phyloP scores from a whole-genome alignment of 2,329 filamentous ascomycete species.

The Sphaerulina vaccinii region DNA sequence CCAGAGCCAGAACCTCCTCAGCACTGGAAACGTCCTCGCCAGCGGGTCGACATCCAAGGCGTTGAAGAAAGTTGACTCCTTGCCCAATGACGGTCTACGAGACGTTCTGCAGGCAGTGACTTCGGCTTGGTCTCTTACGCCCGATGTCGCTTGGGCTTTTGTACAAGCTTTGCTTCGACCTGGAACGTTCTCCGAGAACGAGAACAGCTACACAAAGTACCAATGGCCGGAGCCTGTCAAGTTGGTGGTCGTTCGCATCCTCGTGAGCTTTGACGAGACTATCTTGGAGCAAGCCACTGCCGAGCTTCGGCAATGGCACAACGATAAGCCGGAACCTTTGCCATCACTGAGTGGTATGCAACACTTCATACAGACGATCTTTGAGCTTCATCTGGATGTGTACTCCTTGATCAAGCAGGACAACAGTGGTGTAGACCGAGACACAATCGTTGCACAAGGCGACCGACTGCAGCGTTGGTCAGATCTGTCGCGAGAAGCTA shows the following conservation, averaged over 20 bases:
- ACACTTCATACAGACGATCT: conserved; percentile 60
- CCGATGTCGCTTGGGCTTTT: conserved; percentile 56
- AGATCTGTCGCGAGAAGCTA: conserved; percentile 54
- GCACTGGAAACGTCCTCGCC: conserved; percentile 18
- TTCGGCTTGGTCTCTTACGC: conserved; percentile 45
- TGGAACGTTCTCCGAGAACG: conserved; percentile 26
- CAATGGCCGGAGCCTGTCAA: conserved; percentile 58
- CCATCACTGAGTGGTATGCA: conserved; percentile 40
- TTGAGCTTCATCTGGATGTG: conserved; percentile 67
- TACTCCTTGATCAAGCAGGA: conserved; percentile 63
- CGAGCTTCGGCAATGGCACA: conserved; percentile 14
- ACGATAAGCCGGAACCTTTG: not conserved
- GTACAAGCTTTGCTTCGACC: conserved; percentile 52
- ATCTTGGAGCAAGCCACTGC: conserved; percentile 41
- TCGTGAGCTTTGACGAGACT: conserved; percentile 55
- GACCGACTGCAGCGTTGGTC: conserved; percentile 63
- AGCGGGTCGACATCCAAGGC: conserved; percentile 18
- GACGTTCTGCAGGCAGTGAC: conserved; percentile 50
- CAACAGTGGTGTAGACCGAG: conserved; percentile 54
- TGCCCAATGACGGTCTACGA: conserved; percentile 38
- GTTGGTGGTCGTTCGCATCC: conserved; percentile 52
- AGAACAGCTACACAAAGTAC: conserved; percentile 50
- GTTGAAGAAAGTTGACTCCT: conserved; percentile 14
- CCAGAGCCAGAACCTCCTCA: conserved; percentile 15
- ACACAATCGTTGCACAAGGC: conserved; percentile 54